These are phyloP conservation scores for Arabidopsis arenosa DNA, from an alignment of 345 rosid species.

Conservation along the genomic window DNA sequence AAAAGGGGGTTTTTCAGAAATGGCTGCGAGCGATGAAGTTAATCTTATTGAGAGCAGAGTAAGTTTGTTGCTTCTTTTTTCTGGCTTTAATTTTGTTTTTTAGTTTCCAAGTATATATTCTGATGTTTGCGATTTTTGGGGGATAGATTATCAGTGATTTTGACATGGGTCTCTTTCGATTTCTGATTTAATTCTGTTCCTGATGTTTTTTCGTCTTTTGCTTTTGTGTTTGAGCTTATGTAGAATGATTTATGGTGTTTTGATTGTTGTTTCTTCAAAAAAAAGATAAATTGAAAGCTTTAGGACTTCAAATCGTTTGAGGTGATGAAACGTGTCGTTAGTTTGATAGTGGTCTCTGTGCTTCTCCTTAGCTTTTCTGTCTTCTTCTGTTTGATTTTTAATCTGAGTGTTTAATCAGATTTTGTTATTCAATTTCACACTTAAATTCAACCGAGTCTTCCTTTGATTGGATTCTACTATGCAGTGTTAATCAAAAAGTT, in stretches of 20 bases:
- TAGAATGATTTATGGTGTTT: conserved; percentile 15
- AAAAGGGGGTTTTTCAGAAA: conserved; percentile 34
- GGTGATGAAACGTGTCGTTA: conserved; percentile 40
- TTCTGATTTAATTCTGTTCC: conserved; percentile 25
- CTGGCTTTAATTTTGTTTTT: neutral
- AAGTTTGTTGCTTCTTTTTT: conserved; percentile 9
- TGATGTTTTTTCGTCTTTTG: conserved; percentile 17
- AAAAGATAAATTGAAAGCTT: neutral
- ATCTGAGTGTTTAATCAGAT: neutral
- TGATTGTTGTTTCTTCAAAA: conserved; percentile 16
- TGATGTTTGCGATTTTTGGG: neutral
- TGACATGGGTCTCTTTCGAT: conserved; percentile 41
- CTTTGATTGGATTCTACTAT: neutral
- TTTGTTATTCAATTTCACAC: neutral
- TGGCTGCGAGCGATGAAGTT: conserved; percentile 78
- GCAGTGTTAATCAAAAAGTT: neutral
- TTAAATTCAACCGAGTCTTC: neutral
- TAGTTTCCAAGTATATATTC: conserved; percentile 3
- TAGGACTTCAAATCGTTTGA: conserved; percentile 1
- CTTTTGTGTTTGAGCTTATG: conserved; percentile 30
- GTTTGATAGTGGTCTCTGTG: conserved; percentile 13
- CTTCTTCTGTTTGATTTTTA: conserved; percentile 9
- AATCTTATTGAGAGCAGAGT: conserved; percentile 80
- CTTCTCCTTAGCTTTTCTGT: conserved; percentile 7
- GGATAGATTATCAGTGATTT: conserved; percentile 8